Conservation (phyloP, 2,329 filamentous ascomycete species). For the Talaromyces sp. region DNA sequence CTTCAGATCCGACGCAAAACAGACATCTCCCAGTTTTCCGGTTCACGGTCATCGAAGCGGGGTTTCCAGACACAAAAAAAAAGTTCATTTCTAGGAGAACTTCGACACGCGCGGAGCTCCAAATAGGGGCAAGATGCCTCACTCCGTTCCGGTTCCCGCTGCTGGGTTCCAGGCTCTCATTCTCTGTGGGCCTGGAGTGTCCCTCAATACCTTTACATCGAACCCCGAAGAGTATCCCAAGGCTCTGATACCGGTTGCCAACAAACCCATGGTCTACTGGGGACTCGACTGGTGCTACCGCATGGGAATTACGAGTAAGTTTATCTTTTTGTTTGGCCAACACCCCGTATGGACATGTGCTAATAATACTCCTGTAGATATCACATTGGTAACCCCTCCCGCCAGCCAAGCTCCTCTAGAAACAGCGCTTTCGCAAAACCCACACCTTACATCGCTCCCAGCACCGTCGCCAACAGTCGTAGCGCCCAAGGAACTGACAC, state of each 20-base stretch:
- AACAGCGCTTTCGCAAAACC: slow-evolving; percentile 45
- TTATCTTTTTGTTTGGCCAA: background rate
- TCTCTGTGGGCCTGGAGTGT: slow-evolving; percentile 45
- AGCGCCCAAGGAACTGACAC: slow-evolving; percentile 68
- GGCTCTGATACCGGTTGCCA: slow-evolving; percentile 45
- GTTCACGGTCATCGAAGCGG: background rate
- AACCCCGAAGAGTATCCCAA: slow-evolving; percentile 46
- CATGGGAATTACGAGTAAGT: slow-evolving; percentile 42
- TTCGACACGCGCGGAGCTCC: background rate
- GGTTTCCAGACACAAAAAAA: background rate
- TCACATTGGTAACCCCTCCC: slow-evolving; percentile 45
- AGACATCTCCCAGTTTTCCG: background rate
- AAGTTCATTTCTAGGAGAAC: background rate
- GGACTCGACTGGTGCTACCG: slow-evolving; percentile 45
- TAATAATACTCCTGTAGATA: slow-evolving; percentile 26
- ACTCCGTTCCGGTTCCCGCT: slow-evolving; percentile 51
- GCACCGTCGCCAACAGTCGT: slow-evolving; percentile 60
- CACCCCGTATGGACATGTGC: too few relatives aligned
- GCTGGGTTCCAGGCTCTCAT: slow-evolving; percentile 46
- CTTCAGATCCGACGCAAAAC: background rate
- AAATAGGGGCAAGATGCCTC: slow-evolving; percentile 21
- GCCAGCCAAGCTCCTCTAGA: slow-evolving; percentile 39
- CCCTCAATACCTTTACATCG: slow-evolving; percentile 47
- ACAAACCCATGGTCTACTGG: slow-evolving; percentile 48
- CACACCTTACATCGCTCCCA: slow-evolving; percentile 46